These are phyloP conservation scores for Peronospora destructor DNA, from an alignment of 352 stramenopile genomes.

Conservation along the genomic window DNA sequence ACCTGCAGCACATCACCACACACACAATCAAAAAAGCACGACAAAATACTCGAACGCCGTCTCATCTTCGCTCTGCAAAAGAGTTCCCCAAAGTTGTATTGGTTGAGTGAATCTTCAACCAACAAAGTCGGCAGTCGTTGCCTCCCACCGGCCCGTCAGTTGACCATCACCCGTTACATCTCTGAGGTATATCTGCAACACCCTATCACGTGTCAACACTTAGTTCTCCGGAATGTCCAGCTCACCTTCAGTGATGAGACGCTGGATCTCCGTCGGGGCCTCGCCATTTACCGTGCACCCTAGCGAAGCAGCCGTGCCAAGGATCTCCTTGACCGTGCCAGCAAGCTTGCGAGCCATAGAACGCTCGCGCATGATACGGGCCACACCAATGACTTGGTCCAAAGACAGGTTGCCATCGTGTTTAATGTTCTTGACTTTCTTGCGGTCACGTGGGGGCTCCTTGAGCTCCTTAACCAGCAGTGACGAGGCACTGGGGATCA, in stretches of 20 bases:
- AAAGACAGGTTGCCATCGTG: constrained; percentile 99
- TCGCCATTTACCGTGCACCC: constrained; percentile 99
- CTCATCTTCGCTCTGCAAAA: constrained; percentile 30
- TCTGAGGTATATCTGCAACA: constrained; percentile 10
- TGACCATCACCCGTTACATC: constrained; percentile 10
- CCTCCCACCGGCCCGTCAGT: constrained; percentile 5
- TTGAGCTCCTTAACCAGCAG: constrained; percentile 99
- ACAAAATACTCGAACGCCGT: constrained; percentile 1
- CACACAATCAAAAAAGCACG: constrained; percentile 7
- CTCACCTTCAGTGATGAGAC: constrained; percentile 93
- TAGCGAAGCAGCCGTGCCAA: constrained; percentile 97
- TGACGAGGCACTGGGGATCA: constrained; percentile 97
- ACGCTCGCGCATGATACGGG: constrained; percentile 94
- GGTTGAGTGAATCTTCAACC: constrained; percentile 9
- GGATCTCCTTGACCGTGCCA: constrained; percentile 99
- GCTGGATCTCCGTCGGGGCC: constrained; percentile 94
- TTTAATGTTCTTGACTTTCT: constrained; percentile 99
- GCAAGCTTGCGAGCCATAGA: constrained; percentile 94
- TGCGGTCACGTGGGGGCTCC: constrained; percentile 97
- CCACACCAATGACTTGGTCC: constrained; percentile 98
- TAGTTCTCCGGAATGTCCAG: constrained; percentile 97
- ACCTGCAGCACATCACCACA: constrained; percentile 11
- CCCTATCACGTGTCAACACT: constrained; percentile 14
- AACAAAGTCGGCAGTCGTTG: constrained; percentile 7
- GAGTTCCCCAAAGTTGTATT: constrained; percentile 28